These are phyloP conservation scores for Lachancea cidri DNA, from an alignment of 805 yeast genomes.

Conservation along the genomic window DNA sequence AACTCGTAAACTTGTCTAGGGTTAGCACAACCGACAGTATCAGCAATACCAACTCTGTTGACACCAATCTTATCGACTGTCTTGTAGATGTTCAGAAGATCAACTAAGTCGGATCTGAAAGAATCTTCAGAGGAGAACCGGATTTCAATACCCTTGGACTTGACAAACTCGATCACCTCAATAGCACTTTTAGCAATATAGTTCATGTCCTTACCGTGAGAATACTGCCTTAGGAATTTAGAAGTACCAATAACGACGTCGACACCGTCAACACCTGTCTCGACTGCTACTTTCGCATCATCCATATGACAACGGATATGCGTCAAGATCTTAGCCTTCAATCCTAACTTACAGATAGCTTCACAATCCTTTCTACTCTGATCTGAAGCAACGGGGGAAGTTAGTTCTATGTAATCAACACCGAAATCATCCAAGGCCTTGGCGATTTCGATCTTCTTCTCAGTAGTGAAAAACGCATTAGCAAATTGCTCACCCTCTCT, in stretches of 20 bases:
- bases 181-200: conserved; percentile 93
- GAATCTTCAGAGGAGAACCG: conserved; percentile 97
- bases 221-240: conserved; percentile 86
- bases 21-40: conserved; percentile 98
- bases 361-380: conserved; percentile 92
- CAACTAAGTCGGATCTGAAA: conserved; percentile 94
- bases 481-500: conserved; percentile 99
- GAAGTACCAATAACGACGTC: conserved; percentile 98
- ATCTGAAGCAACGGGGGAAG: conserved; percentile 97
- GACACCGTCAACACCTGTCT: conserved; percentile 98
- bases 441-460: conserved; percentile 94
- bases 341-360: conserved; percentile 95
- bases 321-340: conserved; percentile 91
- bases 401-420: conserved; percentile 94
- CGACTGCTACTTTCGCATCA: conserved; percentile 95
- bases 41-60: conserved; percentile 98
- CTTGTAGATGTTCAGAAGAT: conserved; percentile 88
- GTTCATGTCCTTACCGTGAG: conserved; percentile 98
- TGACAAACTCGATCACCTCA: conserved; percentile 96
- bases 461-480: conserved; percentile 91
- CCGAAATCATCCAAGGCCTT: conserved; percentile 96
- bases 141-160: conserved; percentile 93
- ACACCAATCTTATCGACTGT: conserved; percentile 97
- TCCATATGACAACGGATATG: conserved; percentile 99
- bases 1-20: conserved; percentile 98